Evolutionary conservation across 345 rosid genomes (phyloP), one percentile per base, ranked within the genome.

Genomic region (Gynandropsis gynandra): DNA sequence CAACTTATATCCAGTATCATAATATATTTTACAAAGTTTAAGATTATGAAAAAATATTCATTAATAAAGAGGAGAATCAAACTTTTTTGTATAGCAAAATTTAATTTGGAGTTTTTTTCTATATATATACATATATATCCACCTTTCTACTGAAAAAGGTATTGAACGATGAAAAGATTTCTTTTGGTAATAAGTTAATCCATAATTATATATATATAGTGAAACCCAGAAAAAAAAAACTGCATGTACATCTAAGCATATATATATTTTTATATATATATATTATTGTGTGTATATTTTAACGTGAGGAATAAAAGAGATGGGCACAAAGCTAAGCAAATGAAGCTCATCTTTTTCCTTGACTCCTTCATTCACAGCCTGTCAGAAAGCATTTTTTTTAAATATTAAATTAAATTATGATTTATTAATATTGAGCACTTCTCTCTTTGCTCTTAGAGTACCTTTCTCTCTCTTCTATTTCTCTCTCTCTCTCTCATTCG

Each of bases 281-380:
- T 24, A 38, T 58, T 6, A 45, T 47, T 47, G 51, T 46, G 39
- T 53, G 34, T 65, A 34, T 53, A 38, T 52, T 10, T 47, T 53
- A 52, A 46, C 52, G 61, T 59, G 44, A 46, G 19, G 45, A 51
- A n/a, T n/a, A 7, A 52, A 45, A 29, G 50, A 51, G 64, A 65
- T 65, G 54, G 38, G 52, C 55, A 65, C n/a, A 58, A 58, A 58
- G 63, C 50, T 31, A 51, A 39, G 54, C 54, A 38, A 31, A 39
- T 37, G 56, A 40, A 58, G 53, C 39, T 47, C 61, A 58, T 73
- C 79, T 50, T 57, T 64, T 59, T 61, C 58, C 70, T 61, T 53
- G 47, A 63, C 63, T 59, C 66, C 71, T 65, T 54, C 71, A 67
- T 71, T 1, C 79, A 79, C 96, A 83, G 83, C 81, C 96, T 87